A percentile compares a stretch with the other conserved stretches of the same genome.
Evolutionary conservation across 169 alveolate genomes (phyloP).

Genomic region (Cryptosporidium parvum): DNA sequence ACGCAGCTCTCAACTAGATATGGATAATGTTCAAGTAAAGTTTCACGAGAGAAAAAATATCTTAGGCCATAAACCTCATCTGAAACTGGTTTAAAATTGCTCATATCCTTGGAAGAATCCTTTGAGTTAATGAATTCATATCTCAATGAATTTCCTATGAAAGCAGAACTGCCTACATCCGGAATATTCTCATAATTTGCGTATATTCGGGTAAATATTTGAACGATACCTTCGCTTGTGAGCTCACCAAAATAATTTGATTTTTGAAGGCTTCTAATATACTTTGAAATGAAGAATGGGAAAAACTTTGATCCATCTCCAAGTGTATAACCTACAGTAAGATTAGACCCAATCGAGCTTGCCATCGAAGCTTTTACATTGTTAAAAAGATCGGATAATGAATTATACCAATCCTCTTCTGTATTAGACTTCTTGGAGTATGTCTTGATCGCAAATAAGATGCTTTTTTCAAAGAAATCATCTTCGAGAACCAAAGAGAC

Average conservation of each 20-base stretch:
- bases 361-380: background rate
- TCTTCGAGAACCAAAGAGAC: conserved; percentile 33
- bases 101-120: conserved; percentile 31
- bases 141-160: conserved; percentile 37
- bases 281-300: conserved; percentile 47
- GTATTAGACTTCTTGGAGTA: conserved; percentile 9
- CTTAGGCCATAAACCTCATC: conserved; percentile 47
- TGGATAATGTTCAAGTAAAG: conserved; percentile 13
- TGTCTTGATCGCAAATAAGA: conserved; percentile 29
- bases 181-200: conserved; percentile 14
- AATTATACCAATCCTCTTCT: conserved; percentile 45
- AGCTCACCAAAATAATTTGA: conserved; percentile 27
- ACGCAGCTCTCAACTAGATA: conserved; percentile 31
- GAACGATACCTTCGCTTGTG: background rate
- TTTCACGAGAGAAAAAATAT: conserved; percentile 8
- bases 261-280: conserved; percentile 37
- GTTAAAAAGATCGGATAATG: background rate
- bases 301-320: conserved; percentile 48
- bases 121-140: conserved; percentile 36
- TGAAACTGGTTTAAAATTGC: conserved; percentile 13
- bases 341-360: conserved; percentile 10
- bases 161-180: conserved; percentile 49
- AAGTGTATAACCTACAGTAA: conserved; percentile 2
- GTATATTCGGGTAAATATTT: conserved; percentile 29
- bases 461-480: conserved; percentile 2